Evolutionary conservation across 2,329 filamentous ascomycete genomes (phyloP), one percentile per base, ranked within the genome.

Genomic region (Colletotrichum sp.): DNA sequence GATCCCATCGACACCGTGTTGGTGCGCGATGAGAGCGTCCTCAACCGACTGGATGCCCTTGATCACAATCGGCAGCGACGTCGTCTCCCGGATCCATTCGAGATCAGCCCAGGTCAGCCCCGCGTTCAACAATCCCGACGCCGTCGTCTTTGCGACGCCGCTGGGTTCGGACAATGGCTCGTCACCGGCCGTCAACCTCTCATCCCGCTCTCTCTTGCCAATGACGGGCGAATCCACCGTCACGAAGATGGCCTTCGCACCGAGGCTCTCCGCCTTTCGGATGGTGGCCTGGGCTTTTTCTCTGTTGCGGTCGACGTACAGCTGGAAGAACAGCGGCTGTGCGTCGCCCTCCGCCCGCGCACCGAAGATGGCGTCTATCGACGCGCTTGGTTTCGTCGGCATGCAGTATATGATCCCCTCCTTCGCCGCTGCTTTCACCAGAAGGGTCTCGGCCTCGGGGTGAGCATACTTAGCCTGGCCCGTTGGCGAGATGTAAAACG

Each of bases 11-110:
- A 90, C 89, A 0, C 91, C 92, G 18, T 87, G 79, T 68, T 93
- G 87, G 48, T 92, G 87, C 2, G 91, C 91, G 77, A 86, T 87
- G 65, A 87, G 84, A 7, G 93, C 93, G 81, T 95, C 93, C 34
- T 87, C 85, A 0, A 90, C 89, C 7, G 89, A 90, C 83, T 94
- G 92, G 14, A 95, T 90, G 0, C 93, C 93, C 82, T 95, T 95
- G 32, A 95, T 59, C 77, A 92, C 84, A 85, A 94, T 76, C 79
- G 92, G 85, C 89, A 89, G 73, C 85, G 83, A 80, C 85, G 87
- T 86, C 3, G 71, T 71, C 18, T 65, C 62, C 8, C 92, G 90
- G 28, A 94, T 80, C 92, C 93, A 95, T 4, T 87, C 83, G 1
- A 94, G 86, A 80, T 94, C 93, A 43, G 89, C 87, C 93, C 93